These are phyloP conservation scores for Lizonia empirigonia DNA, from an alignment of 2,329 filamentous ascomycete species.

Conservation along the genomic window DNA sequence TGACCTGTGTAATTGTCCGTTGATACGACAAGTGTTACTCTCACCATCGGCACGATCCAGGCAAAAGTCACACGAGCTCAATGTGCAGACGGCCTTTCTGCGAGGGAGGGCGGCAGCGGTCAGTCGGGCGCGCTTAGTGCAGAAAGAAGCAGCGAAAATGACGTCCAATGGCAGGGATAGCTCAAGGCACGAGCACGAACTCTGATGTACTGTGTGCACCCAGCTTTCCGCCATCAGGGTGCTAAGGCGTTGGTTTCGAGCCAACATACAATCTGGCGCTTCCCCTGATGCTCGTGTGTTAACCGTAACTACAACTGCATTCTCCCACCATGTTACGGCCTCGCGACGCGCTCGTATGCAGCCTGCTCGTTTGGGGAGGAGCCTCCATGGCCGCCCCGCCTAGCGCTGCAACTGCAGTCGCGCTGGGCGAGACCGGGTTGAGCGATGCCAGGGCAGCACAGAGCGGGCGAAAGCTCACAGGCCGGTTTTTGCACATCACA, in stretches of 20 bases:
- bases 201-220: no score
- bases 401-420: slow-evolving; percentile 16
- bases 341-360: slow-evolving; percentile 33
- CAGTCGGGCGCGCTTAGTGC: slow-evolving; percentile 15
- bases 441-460: slow-evolving; percentile 18
- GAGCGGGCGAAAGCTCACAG: slow-evolving; percentile 50
- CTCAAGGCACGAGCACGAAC: slow-evolving; percentile 27
- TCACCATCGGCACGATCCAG: background rate
- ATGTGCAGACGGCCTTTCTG: background rate
- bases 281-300: slow-evolving; percentile 16
- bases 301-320: background rate
- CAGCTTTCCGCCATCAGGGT: slow-evolving; percentile 34
- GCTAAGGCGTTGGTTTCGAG: slow-evolving; percentile 13
- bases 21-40: background rate
- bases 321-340: slow-evolving; percentile 29
- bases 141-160: slow-evolving; percentile 16
- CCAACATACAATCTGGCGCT: slow-evolving; percentile 23
- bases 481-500: slow-evolving; percentile 86
- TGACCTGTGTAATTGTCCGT: background rate
- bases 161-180: slow-evolving; percentile 33
- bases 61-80: slow-evolving; percentile 8
- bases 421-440: slow-evolving; percentile 19
- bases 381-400: slow-evolving; percentile 37
- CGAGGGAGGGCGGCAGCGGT: slow-evolving; percentile 5
- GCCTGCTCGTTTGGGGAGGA: slow-evolving; percentile 34